Conservation (phyloP, 371 early-diverging fungal genomes). For the Mortierella sp. region DNA sequence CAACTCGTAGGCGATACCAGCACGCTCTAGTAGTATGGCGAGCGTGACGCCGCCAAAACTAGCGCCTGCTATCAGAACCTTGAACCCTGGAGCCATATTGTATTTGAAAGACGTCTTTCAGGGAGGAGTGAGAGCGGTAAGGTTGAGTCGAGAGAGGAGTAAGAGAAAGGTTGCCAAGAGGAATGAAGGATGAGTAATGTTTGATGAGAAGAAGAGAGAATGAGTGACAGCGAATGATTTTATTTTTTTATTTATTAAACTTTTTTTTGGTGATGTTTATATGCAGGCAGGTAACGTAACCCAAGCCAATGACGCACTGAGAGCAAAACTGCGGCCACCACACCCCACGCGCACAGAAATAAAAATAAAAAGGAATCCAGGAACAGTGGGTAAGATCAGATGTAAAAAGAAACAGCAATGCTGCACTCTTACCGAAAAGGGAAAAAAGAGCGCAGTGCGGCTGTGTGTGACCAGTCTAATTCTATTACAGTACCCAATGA, state of each 20-base stretch:
- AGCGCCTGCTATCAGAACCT: conserved; percentile 26
- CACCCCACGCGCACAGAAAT: too few relatives aligned
- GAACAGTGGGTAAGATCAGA: too few relatives aligned
- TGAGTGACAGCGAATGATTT: background rate
- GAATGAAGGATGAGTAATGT: background rate
- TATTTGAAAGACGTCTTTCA: background rate
- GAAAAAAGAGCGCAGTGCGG: too few relatives aligned
- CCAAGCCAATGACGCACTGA: too few relatives aligned
- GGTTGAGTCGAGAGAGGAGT: background rate
- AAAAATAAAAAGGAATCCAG: too few relatives aligned
- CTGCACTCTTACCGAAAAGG: too few relatives aligned
- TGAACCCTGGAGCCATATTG: conserved; percentile 9
- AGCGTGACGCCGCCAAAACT: conserved; percentile 21
- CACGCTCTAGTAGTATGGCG: conserved; percentile 27
- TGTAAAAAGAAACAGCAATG: too few relatives aligned
- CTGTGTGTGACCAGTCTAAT: too few relatives aligned
- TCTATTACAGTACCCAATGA: too few relatives aligned
- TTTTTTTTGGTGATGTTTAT: background rate
- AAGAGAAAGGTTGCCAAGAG: background rate
- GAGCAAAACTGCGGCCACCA: too few relatives aligned
- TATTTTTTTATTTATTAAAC: background rate
- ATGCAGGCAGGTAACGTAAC: background rate
- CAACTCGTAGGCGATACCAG: conserved; percentile 14
- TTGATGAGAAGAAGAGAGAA: background rate
- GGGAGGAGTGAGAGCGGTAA: background rate